phyloP scores from a whole-genome alignment of 2,329 filamentous ascomycete genomes.

The Colletotrichum musicola region DNA sequence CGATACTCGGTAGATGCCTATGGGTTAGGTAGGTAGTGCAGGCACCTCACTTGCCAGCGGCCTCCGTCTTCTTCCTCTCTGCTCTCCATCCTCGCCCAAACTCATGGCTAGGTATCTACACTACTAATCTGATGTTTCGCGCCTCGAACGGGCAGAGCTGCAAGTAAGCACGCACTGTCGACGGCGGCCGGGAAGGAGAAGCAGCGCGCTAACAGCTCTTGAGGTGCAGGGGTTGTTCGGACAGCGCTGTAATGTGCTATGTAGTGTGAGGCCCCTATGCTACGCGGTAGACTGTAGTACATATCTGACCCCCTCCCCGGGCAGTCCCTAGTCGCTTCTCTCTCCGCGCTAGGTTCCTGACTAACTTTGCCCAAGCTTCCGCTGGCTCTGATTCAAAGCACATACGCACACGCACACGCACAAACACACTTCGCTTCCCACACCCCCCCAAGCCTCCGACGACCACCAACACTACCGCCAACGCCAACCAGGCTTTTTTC shows the following conservation, averaged over 20 bases:
- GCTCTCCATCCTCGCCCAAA: neutral
- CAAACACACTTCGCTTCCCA: slow-evolving; percentile 28
- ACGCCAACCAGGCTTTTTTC: slow-evolving; percentile 14
- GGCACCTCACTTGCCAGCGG: neutral
- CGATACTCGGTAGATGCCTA: too few relatives aligned
- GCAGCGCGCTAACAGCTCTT: slow-evolving; percentile 18
- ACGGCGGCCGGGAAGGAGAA: slow-evolving; percentile 11
- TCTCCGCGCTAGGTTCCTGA: slow-evolving; percentile 38
- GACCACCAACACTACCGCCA: slow-evolving; percentile 19
- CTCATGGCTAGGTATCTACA: too few relatives aligned
- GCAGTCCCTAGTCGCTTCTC: slow-evolving; percentile 20
- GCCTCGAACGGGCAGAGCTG: too few relatives aligned
- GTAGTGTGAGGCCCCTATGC: slow-evolving; percentile 11
- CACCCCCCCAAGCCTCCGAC: slow-evolving; percentile 25
- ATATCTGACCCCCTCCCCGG: neutral
- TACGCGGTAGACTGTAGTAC: neutral
- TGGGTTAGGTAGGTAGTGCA: too few relatives aligned
- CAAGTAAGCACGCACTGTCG: neutral
- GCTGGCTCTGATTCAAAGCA: slow-evolving; percentile 36
- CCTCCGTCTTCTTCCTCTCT: neutral
- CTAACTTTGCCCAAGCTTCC: slow-evolving; percentile 37
- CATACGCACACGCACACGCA: slow-evolving; percentile 22
- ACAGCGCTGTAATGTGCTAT: neutral
- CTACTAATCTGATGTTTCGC: too few relatives aligned
- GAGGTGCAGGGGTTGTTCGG: slow-evolving; percentile 15